A percentile compares a stretch with the other conserved stretches of the same genome.
Conservation (phyloP, 2,329 filamentous ascomycete genomes). For the Fulvia fulva region DNA sequence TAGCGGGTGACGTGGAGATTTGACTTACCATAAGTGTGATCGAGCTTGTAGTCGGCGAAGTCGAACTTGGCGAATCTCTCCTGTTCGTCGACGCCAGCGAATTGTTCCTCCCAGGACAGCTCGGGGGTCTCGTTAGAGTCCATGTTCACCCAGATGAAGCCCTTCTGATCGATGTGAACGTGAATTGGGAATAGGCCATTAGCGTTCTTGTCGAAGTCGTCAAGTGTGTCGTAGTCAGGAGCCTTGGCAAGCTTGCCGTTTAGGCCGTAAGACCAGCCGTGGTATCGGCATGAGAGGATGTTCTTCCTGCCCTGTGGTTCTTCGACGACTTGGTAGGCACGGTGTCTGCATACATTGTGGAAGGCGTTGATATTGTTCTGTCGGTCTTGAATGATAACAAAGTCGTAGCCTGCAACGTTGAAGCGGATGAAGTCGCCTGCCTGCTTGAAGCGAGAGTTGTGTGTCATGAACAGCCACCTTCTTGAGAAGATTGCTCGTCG, state of each 20-base stretch:
- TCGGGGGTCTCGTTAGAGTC: constrained; percentile 43
- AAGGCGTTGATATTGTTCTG: constrained; percentile 40
- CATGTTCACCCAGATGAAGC: constrained; percentile 58
- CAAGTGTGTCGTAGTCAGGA: constrained; percentile 53
- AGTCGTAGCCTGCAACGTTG: constrained; percentile 22
- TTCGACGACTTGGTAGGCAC: constrained; percentile 56
- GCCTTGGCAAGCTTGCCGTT: constrained; percentile 57
- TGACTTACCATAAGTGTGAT: constrained; percentile 46
- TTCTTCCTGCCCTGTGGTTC: constrained; percentile 46
- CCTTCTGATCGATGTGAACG: constrained; percentile 49
- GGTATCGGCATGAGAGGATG: constrained; percentile 57
- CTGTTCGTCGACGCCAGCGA: constrained; percentile 46
- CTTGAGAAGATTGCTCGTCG: constrained; percentile 42
- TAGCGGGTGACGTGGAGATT: background rate
- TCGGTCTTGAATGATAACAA: constrained; percentile 21
- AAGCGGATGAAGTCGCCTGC: constrained; percentile 27
- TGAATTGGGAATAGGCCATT: constrained; percentile 55
- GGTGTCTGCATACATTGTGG: constrained; percentile 39
- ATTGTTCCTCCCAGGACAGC: constrained; percentile 50
- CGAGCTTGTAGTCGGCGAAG: constrained; percentile 53
- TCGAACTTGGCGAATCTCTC: constrained; percentile 44
- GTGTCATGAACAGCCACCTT: constrained; percentile 34
- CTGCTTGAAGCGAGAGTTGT: constrained; percentile 24
- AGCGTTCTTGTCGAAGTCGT: constrained; percentile 52
- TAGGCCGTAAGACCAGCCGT: constrained; percentile 59